Percentiles rank a stretch among this genome's conserved stretches.
Conservation (phyloP, 1,284 basidiomycete genomes). For the Macrocybe sp. region DNA sequence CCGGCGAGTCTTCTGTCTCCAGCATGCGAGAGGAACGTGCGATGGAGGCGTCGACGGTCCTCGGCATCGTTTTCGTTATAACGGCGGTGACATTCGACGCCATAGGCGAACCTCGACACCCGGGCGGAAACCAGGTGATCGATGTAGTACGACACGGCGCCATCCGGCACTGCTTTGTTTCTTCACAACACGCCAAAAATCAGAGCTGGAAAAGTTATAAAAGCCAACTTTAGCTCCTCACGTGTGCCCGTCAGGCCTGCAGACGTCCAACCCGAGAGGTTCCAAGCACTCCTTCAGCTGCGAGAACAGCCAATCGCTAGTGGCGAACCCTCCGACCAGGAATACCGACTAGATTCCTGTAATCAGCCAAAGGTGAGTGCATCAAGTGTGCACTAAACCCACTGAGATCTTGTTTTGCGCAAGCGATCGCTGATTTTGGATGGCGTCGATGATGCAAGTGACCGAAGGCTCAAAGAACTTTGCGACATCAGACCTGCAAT, state of each 20-base stretch:
- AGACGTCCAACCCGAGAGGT: slow-evolving; percentile 15
- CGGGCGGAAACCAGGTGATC: slow-evolving; percentile 38
- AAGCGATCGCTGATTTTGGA: slow-evolving; percentile 27
- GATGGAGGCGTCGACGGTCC: slow-evolving; percentile 15
- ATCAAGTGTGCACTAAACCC: slow-evolving; percentile 3
- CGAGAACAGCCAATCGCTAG: slow-evolving; percentile 34
- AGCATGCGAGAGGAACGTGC: slow-evolving; percentile 18
- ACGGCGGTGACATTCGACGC: slow-evolving; percentile 18
- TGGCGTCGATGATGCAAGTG: slow-evolving; percentile 33
- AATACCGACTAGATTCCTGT: slow-evolving; percentile 31
- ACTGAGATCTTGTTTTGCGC: slow-evolving; percentile 31
- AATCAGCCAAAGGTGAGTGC: neutral
- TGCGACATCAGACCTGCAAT: slow-evolving; percentile 32
- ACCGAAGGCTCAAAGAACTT: slow-evolving; percentile 44
- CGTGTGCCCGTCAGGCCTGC: slow-evolving; percentile 24
- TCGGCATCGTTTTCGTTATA: slow-evolving; percentile 15
- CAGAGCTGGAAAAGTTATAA: neutral
- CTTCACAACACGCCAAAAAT: slow-evolving; percentile 16
- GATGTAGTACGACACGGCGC: slow-evolving; percentile 40
- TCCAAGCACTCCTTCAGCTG: slow-evolving; percentile 15
- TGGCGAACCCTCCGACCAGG: slow-evolving; percentile 44
- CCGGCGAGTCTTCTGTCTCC: slow-evolving; percentile 20
- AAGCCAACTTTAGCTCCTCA: slow-evolving; percentile 9
- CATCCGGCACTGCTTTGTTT: slow-evolving; percentile 46
- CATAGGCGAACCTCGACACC: slow-evolving; percentile 35